Conservation (phyloP, 345 rosid species). For the Kandelia obovata region DNA sequence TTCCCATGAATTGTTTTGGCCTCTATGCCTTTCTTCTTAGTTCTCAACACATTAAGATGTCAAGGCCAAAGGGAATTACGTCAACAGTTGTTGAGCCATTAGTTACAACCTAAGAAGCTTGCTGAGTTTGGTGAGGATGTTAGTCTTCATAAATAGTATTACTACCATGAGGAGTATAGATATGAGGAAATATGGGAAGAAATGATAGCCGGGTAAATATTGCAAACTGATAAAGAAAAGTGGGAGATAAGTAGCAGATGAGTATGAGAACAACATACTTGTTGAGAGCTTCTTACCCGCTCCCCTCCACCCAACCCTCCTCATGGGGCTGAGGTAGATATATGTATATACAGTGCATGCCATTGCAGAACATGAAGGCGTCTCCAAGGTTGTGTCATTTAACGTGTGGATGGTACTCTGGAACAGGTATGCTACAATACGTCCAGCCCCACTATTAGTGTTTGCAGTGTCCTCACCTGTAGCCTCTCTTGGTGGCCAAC, state of each 20-base stretch:
- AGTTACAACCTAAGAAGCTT: constrained; percentile 44
- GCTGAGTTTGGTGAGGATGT: constrained; percentile 57
- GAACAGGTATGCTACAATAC: no score
- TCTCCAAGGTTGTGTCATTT: no score
- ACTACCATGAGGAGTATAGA: constrained; percentile 72
- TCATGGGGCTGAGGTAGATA: no score
- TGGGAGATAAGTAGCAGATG: constrained; percentile 64
- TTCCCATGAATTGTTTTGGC: constrained; percentile 83
- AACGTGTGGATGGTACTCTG: no score
- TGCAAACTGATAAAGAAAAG: not conserved
- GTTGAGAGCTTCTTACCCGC: no score
- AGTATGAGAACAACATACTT: constrained; percentile 30
- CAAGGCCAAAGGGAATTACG: constrained; percentile 60
- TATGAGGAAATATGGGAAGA: constrained; percentile 72
- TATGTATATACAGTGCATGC: no score
- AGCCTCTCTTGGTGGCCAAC: no score
- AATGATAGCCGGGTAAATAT: no score
- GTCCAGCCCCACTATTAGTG: no score
- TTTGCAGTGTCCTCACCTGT: no score
- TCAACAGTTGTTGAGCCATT: constrained; percentile 39
- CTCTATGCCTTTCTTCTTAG: constrained; percentile 78
- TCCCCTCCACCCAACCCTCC: no score
- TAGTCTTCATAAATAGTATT: constrained; percentile 65
- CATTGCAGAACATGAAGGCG: no score
- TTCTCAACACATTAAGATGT: constrained; percentile 72